Base-by-base conservation (phyloP, 2,329 filamentous ascomycete species). In the Botrytis squamosa region DNA sequence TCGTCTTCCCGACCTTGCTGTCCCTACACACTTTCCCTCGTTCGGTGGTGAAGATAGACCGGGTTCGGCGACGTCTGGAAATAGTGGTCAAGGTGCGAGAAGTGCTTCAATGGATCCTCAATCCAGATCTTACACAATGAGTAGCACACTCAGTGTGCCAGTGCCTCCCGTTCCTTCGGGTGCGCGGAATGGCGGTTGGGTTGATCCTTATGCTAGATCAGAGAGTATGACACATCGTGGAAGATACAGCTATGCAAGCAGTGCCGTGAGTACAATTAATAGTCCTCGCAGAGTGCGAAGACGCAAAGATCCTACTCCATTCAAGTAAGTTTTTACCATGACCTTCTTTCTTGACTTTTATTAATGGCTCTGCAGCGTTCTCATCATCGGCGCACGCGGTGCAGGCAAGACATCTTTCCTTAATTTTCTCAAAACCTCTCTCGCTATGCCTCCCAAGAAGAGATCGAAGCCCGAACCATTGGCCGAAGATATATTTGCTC, bases 181-280 rank as follows among this genome's bases (percentile, higher is more conserved):
- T 14, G 73, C 55, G 46, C 75, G 74, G 44, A 78, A 77, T 76
- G 88, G 88, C 74, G 88, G 87, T 66, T 88, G 86, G 79, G 87
- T 88, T 76, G 94, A 97, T 79, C 92, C 93, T 22, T 96, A 96
- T 81, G 90, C 92, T 64, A 89, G 93, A 76, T 91, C 92, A 52
- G 93, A 97, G 85, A 98, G 95, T 87, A 98, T 98, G 93, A 95
- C 95, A 78, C 92, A 98, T 83, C 94, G 96, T 78, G 94, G 95
- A 75, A 92, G 96, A 77, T 97, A 97, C 84, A 98, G 95, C 85
- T 98, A 98, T 84, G 94, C 95, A 73, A 97, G 93, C 85, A 97
- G 93, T 83, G 92, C 93, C 71, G 89, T 95, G 77, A 97, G 93
- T 86, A 92, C 93, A 75, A 90, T 97, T 85, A 97, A 97, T 85